These are phyloP conservation scores for Apiotrichum porosum DNA, from an alignment of 1,284 basidiomycete species.

Conservation along the genomic window DNA sequence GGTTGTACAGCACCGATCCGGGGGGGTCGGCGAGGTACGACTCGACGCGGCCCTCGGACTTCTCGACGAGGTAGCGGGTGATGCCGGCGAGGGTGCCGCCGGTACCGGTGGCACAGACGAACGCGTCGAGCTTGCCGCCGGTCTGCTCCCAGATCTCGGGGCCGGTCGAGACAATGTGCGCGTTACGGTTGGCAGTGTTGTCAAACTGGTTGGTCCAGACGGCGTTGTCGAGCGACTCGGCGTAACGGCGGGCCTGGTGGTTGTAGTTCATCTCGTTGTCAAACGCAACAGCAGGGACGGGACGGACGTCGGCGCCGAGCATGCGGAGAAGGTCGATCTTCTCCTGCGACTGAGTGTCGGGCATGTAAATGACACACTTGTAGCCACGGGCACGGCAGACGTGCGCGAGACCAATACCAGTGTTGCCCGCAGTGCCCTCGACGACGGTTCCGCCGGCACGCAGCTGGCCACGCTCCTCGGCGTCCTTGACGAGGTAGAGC, in stretches of 20 bases:
- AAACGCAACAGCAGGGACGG: slow-evolving; percentile 93
- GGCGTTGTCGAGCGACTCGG: slow-evolving; percentile 75
- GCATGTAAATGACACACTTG: slow-evolving; percentile 99
- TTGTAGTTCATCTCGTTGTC: slow-evolving; percentile 98
- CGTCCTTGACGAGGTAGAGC: slow-evolving; percentile 80
- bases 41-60: slow-evolving; percentile 73
- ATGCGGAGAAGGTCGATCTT: slow-evolving; percentile 96
- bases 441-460: slow-evolving; percentile 91
- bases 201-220: slow-evolving; percentile 99
- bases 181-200: slow-evolving; percentile 82
- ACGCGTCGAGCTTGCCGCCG: slow-evolving; percentile 73
- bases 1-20: slow-evolving; percentile 84
- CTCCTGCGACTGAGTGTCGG: slow-evolving; percentile 91
- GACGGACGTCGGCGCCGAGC: slow-evolving; percentile 93
- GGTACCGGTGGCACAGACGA: slow-evolving; percentile 90
- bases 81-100: slow-evolving; percentile 92
- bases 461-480: slow-evolving; percentile 72
- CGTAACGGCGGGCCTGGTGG: slow-evolving; percentile 90
- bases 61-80: slow-evolving; percentile 80
- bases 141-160: slow-evolving; percentile 97
- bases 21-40: slow-evolving; percentile 96
- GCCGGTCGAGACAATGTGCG: slow-evolving; percentile 86
- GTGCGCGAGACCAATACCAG: slow-evolving; percentile 92
- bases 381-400: slow-evolving; percentile 88
- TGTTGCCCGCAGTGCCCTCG: slow-evolving; percentile 98